Evolutionary conservation across 306 rosid genomes (phyloP).

Genomic region (Gastrolobium villosum): DNA sequence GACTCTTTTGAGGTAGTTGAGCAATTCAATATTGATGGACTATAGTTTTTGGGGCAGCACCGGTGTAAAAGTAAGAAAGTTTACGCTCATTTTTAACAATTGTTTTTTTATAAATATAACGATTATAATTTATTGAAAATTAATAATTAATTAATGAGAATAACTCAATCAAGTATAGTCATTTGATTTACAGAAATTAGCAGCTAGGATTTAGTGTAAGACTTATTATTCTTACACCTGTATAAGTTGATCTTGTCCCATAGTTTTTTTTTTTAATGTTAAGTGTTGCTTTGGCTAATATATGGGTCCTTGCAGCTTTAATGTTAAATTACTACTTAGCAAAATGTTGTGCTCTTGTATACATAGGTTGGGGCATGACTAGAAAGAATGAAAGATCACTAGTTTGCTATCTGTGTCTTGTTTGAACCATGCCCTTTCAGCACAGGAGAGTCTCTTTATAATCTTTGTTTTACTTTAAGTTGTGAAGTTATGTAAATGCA

Average conservation of each 20-base stretch:
- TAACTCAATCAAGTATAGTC: no score
- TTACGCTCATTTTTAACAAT: no score
- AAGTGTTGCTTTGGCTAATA: not conserved
- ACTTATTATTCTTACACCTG: no score
- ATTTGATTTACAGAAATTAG: no score
- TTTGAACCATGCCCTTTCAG: conserved; percentile 5
- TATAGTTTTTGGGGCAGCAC: no score
- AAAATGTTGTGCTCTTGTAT: conserved; percentile 11
- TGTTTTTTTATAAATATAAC: no score
- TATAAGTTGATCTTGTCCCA: no score
- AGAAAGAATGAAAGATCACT: not conserved
- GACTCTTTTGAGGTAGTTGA: not conserved
- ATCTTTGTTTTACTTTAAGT: not conserved
- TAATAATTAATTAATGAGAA: no score
- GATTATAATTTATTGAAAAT: no score
- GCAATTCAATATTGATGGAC: conserved; percentile 1
- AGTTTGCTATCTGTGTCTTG: not conserved
- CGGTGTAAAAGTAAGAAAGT: no score
- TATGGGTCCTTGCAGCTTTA: not conserved
- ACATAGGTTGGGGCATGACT: conserved; percentile 7
- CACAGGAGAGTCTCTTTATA: conserved; percentile 1
- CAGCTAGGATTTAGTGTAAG: no score
- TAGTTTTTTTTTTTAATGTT: no score
- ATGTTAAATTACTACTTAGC: not conserved
- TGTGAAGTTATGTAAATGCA: not conserved